These are phyloP conservation scores for Didymella keratinophila DNA, from an alignment of 2,329 filamentous ascomycete species.

Conservation along the genomic window DNA sequence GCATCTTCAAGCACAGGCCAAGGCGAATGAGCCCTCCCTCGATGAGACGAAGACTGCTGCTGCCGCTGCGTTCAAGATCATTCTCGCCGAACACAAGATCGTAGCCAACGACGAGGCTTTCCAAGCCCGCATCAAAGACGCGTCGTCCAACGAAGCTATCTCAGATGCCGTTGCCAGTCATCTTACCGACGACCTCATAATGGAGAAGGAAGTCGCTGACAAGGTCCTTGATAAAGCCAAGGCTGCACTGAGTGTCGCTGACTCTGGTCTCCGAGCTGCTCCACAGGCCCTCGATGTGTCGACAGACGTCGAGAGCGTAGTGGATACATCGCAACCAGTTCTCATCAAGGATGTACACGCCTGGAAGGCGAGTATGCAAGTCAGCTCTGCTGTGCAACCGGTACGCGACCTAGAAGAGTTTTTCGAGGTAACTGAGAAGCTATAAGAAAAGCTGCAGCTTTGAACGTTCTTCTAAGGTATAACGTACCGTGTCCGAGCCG, in stretches of 20 bases:
- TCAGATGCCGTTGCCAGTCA: conserved; percentile 61
- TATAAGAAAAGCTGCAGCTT: conserved; percentile 12
- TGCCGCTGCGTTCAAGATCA: conserved; percentile 50
- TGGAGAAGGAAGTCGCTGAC: conserved; percentile 59
- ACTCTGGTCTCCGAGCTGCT: conserved; percentile 48
- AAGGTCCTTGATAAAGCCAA: conserved; percentile 60
- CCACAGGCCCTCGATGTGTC: conserved; percentile 46
- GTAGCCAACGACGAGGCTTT: conserved; percentile 54
- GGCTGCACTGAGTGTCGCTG: conserved; percentile 54
- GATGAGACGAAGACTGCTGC: conserved; percentile 54
- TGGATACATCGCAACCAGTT: conserved; percentile 53
- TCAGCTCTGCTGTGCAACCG: conserved; percentile 75
- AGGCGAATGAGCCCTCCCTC: conserved; percentile 46
- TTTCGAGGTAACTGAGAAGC: conserved; percentile 66
- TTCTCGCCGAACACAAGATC: conserved; percentile 59
- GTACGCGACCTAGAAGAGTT: conserved; percentile 82
- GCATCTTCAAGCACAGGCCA: conserved; percentile 80
- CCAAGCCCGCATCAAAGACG: conserved; percentile 53
- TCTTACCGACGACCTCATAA: conserved; percentile 49
- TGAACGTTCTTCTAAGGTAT: not conserved
- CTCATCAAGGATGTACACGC: conserved; percentile 79
- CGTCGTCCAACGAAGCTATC: conserved; percentile 59
- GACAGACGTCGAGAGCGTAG: conserved; percentile 33
- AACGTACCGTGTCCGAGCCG: no score
- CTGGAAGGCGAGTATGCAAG: conserved; percentile 78